These are phyloP conservation scores for Russula foetens DNA, from an alignment of 768 basidiomycete genomes.

Conservation along the genomic window DNA sequence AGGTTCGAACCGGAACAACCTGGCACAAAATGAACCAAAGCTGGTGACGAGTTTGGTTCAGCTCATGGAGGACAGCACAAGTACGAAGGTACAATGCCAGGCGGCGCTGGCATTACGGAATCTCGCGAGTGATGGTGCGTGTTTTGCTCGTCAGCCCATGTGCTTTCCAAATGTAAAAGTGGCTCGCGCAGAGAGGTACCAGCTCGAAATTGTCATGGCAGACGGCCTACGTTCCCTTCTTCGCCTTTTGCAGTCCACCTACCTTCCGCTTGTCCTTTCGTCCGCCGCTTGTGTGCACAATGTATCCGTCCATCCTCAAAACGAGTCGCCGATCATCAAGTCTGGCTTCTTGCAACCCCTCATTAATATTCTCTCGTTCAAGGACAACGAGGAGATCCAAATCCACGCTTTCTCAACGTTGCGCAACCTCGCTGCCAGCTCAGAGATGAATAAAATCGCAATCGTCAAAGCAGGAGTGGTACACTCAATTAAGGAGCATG, in stretches of 20 bases:
- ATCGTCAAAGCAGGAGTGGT: conserved; percentile 99
- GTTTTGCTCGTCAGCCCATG: not conserved
- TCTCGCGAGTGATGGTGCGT: conserved; percentile 89
- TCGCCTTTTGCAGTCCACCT: conserved; percentile 91
- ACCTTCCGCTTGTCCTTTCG: conserved; percentile 94
- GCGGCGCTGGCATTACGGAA: conserved; percentile 94
- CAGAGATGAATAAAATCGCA: conserved; percentile 96
- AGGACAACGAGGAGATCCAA: conserved; percentile 99
- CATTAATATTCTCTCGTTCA: conserved; percentile 93
- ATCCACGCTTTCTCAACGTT: conserved; percentile 98
- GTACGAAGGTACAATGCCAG: conserved; percentile 97
- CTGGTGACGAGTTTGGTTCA: conserved; percentile 88
- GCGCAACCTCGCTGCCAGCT: conserved; percentile 92
- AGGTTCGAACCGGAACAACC: conserved; percentile 88
- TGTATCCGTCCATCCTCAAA: conserved; percentile 96
- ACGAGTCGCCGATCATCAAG: conserved; percentile 99
- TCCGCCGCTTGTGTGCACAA: conserved; percentile 98
- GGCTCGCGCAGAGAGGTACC: conserved; percentile 80
- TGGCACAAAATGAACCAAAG: conserved; percentile 90
- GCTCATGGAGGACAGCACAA: conserved; percentile 95
- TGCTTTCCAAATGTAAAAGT: not conserved
- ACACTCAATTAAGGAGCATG: conserved; percentile 92
- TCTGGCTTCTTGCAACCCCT: conserved; percentile 94
- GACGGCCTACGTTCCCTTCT: conserved; percentile 88
- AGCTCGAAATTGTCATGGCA: conserved; percentile 94